Conservation (phyloP, 306 rosid species). For the Alnus glutinosa region DNA sequence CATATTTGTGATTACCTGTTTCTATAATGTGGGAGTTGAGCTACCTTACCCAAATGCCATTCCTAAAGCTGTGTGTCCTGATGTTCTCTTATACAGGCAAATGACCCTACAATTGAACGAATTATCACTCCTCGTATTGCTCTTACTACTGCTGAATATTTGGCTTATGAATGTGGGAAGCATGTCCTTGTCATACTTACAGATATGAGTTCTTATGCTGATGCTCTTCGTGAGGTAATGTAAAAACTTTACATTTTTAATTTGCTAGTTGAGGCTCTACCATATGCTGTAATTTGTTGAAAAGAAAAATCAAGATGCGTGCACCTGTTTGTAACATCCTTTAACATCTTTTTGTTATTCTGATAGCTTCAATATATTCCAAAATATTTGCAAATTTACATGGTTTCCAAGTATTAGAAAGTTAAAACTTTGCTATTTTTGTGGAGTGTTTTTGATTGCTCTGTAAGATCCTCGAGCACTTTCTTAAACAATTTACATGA, state of each 20-base stretch:
- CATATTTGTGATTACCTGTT: conserved; percentile 2
- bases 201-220: conserved; percentile 99
- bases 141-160: conserved; percentile 97
- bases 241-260: conserved; percentile 9
- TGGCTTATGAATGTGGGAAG: conserved; percentile 99
- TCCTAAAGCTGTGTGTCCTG: conserved; percentile 20
- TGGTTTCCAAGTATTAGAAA: conserved; percentile 18
- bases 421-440: conserved; percentile 17
- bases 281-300: background rate
- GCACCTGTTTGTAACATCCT: conserved; percentile 11
- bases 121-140: conserved; percentile 99
- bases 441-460: conserved; percentile 12
- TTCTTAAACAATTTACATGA: conserved; percentile 12
- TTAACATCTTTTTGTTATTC: conserved; percentile 11
- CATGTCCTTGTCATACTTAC: conserved; percentile 99
- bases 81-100: conserved; percentile 68
- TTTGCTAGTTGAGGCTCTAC: background rate
- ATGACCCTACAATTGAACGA: conserved; percentile 99
- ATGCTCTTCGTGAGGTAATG: conserved; percentile 99
- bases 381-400: conserved; percentile 4
- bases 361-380: conserved; percentile 1
- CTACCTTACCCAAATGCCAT: conserved; percentile 2
- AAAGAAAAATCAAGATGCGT: background rate
- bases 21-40: conserved; percentile 12
- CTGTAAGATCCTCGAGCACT: background rate